A percentile compares a stretch with the other conserved stretches of the same genome.
phyloP scores from a whole-genome alignment of 1,284 basidiomycete genomes.

The Malassezia psittaci region DNA sequence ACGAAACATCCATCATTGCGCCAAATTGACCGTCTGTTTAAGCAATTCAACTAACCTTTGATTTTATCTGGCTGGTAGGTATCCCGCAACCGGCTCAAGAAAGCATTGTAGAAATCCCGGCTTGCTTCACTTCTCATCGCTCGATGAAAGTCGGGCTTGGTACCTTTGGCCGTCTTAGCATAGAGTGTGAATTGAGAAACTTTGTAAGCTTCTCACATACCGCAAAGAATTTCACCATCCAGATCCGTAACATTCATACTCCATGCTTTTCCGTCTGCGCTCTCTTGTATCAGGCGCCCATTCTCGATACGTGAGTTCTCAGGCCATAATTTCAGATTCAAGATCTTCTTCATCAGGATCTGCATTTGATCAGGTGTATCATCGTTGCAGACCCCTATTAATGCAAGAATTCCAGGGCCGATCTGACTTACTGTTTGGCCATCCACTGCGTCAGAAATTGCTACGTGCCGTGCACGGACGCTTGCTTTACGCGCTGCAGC shows the following conservation, averaged over 20 bases:
- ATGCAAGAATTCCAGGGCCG: slow-evolving; percentile 39
- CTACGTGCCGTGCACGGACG: slow-evolving; percentile 36
- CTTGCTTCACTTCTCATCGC: slow-evolving; percentile 32
- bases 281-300: not conserved
- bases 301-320: slow-evolving; percentile 14
- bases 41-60: slow-evolving; percentile 16
- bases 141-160: slow-evolving; percentile 43
- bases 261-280: slow-evolving; percentile 35
- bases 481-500: slow-evolving; percentile 42
- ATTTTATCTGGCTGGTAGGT: slow-evolving; percentile 24
- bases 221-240: slow-evolving; percentile 38
- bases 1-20: slow-evolving; percentile 44
- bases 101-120: slow-evolving; percentile 27
- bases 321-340: slow-evolving; percentile 39
- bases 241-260: slow-evolving; percentile 32
- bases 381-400: slow-evolving; percentile 34
- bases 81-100: slow-evolving; percentile 26
- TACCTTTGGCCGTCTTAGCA: slow-evolving; percentile 38
- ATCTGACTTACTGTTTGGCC: slow-evolving; percentile 37
- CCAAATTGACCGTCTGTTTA: slow-evolving; percentile 36
- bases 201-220: slow-evolving; percentile 12
- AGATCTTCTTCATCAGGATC: slow-evolving; percentile 28
- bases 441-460: slow-evolving; percentile 20
- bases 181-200: slow-evolving; percentile 45
- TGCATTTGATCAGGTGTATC: slow-evolving; percentile 35